Evolutionary conservation across 2,329 filamentous ascomycete species (phyloP).

Genomic region (Phyllosticta capitalensis): DNA sequence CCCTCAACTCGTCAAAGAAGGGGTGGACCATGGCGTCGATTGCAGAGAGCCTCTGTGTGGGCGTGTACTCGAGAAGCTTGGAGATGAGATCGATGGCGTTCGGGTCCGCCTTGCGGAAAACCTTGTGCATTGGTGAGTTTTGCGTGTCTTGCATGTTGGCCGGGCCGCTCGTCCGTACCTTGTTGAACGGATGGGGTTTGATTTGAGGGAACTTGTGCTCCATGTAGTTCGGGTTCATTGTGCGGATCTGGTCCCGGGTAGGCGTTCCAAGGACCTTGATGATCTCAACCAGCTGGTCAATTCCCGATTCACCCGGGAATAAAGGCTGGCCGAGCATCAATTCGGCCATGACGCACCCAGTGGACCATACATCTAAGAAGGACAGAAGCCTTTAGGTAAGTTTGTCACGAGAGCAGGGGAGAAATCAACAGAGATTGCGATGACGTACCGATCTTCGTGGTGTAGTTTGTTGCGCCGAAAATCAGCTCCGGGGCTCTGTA

Average conservation of each 20-base stretch:
- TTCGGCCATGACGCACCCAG: constrained; percentile 98
- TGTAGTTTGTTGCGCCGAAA: constrained; percentile 98
- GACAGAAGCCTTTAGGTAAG: constrained; percentile 15
- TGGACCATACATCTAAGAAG: constrained; percentile 87
- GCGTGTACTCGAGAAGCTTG: constrained; percentile 89
- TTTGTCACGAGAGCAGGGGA: neutral
- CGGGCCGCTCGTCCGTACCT: constrained; percentile 41
- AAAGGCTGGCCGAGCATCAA: constrained; percentile 96
- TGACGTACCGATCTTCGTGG: constrained; percentile 91
- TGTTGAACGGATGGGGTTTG: constrained; percentile 98
- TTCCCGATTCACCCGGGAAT: constrained; percentile 96
- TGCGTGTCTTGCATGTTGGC: neutral
- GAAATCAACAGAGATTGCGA: constrained; percentile 7
- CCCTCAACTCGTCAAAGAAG: constrained; percentile 94
- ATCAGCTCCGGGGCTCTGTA: constrained; percentile 97
- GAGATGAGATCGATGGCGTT: constrained; percentile 94
- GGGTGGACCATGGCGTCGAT: constrained; percentile 97
- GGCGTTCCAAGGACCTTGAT: constrained; percentile 98
- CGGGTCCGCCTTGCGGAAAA: constrained; percentile 90
- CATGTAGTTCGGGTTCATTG: constrained; percentile 99
- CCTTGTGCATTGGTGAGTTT: constrained; percentile 37
- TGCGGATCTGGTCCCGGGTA: constrained; percentile 94
- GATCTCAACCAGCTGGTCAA: constrained; percentile 97
- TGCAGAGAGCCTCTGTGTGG: constrained; percentile 85
- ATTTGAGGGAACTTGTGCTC: constrained; percentile 99